phyloP scores from a whole-genome alignment of 805 yeast genomes.

The Sugiyamaella smithiae region DNA sequence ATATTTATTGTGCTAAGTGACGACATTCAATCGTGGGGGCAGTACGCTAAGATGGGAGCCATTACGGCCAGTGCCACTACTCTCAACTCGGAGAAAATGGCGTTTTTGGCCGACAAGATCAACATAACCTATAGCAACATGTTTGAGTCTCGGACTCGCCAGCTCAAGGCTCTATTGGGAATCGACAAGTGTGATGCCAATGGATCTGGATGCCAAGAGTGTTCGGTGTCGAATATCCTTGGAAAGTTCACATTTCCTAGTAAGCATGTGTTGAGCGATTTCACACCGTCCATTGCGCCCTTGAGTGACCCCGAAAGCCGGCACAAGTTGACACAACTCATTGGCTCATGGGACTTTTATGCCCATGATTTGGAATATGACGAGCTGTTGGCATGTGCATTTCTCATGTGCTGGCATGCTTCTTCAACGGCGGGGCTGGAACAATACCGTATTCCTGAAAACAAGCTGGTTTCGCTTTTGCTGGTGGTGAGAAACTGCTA shows the following conservation, averaged over 20 bases:
- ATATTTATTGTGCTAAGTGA: slow-evolving; percentile 15
- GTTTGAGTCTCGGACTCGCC: slow-evolving; percentile 9
- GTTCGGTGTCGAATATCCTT: slow-evolving; percentile 5
- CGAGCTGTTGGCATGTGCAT: slow-evolving; percentile 63
- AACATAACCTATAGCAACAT: slow-evolving; percentile 1
- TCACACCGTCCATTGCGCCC: background rate
- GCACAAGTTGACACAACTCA: background rate
- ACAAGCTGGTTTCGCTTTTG: slow-evolving; percentile 56
- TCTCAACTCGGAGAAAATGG: background rate
- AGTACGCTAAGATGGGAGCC: slow-evolving; percentile 15
- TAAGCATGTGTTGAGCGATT: slow-evolving; percentile 8
- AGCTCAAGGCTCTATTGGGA: slow-evolving; percentile 12
- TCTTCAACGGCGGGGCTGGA: slow-evolving; percentile 17
- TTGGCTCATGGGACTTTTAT: slow-evolving; percentile 58
- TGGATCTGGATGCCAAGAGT: background rate
- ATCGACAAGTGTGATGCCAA: background rate
- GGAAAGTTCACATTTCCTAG: slow-evolving; percentile 8
- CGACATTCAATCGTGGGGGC: slow-evolving; percentile 8
- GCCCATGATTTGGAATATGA: slow-evolving; percentile 64
- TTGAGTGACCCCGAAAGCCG: background rate
- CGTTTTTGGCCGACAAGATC: slow-evolving; percentile 1
- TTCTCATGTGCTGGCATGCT: slow-evolving; percentile 48
- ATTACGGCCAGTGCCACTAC: slow-evolving; percentile 8
- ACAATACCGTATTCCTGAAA: slow-evolving; percentile 30
- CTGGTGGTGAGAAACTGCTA: slow-evolving; percentile 74